A percentile compares a stretch with the other conserved stretches of the same genome.
Evolutionary conservation across 768 basidiomycete genomes (phyloP).

Genomic region (Mycena haematopus): DNA sequence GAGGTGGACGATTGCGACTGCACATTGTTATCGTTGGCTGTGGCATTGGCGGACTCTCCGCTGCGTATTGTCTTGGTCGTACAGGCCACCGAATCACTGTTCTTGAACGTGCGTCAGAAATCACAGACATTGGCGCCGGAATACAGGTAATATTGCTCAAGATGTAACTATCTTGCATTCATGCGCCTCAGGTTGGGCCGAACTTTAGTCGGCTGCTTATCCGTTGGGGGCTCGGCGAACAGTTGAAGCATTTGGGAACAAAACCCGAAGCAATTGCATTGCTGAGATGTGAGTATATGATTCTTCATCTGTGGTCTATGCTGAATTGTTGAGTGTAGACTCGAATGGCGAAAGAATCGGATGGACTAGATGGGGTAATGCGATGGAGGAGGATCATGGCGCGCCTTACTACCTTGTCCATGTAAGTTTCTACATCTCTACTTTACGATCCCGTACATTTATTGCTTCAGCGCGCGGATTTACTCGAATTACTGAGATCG

Average conservation of each 20-base stretch:
- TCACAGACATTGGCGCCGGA: conserved; percentile 25
- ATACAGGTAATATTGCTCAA: conserved; percentile 4
- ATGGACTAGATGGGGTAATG: conserved; percentile 36
- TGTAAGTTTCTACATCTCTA: conserved; percentile 30
- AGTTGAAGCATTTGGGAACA: conserved; percentile 45
- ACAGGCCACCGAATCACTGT: conserved; percentile 49
- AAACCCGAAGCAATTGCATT: conserved; percentile 47
- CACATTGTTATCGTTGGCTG: conserved; percentile 13
- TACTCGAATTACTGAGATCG: conserved; percentile 46
- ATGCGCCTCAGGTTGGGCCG: conserved; percentile 21
- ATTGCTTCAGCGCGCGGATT: conserved; percentile 52
- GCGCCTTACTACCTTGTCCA: conserved; percentile 45
- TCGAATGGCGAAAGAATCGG: conserved; percentile 39
- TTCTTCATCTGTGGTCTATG: neutral
- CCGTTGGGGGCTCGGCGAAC: conserved; percentile 56
- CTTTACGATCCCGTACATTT: conserved; percentile 18
- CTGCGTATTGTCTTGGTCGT: conserved; percentile 46
- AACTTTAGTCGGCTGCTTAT: conserved; percentile 54
- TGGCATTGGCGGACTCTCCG: conserved; percentile 39
- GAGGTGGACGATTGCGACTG: neutral
- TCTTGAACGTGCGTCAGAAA: conserved; percentile 41
- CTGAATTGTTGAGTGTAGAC: conserved; percentile 30
- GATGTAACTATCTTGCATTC: neutral
- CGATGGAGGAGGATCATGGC: conserved; percentile 37
- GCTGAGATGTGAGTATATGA: conserved; percentile 45